Conservation (phyloP, 176 grass and related monocot genomes). For the Triticum timopheevii region DNA sequence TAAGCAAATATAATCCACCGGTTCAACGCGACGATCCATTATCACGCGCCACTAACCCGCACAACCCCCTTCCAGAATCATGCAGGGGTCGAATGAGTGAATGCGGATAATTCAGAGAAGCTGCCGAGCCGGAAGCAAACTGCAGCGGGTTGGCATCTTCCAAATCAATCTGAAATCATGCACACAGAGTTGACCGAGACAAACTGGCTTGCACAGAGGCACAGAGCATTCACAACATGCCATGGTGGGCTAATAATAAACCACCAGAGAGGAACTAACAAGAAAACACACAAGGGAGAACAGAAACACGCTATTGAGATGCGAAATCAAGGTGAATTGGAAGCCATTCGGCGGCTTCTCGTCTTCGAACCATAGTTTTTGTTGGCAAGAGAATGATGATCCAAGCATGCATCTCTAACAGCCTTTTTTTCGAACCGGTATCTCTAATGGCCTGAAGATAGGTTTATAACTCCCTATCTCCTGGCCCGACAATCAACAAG, state of each 20-base stretch:
- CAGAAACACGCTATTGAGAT: conserved; percentile 16
- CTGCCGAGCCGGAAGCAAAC: background rate
- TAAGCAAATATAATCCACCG: background rate
- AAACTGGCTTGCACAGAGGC: background rate
- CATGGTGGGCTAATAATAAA: conserved; percentile 25
- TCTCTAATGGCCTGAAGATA: conserved; percentile 30
- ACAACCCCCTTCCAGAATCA: conserved; percentile 10
- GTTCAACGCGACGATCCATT: conserved; percentile 5
- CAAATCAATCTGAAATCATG: background rate
- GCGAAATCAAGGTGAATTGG: conserved; percentile 46
- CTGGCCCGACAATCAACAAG: conserved; percentile 31
- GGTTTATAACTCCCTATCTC: conserved; percentile 45
- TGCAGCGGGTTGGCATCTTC: conserved; percentile 19
- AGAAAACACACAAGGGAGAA: background rate
- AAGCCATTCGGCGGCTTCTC: conserved; percentile 61
- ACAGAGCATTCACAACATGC: background rate
- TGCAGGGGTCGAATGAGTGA: background rate
- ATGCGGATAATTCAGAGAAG: conserved; percentile 6
- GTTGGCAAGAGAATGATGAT: background rate
- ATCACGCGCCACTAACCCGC: background rate
- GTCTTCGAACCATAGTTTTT: conserved; percentile 44
- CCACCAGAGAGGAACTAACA: background rate
- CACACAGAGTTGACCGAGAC: conserved; percentile 21
- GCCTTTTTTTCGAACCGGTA: background rate
- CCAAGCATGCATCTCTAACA: background rate